These are phyloP conservation scores for Glarea lozoyensis DNA, from an alignment of 495 filamentous ascomycete species.

Conservation along the genomic window DNA sequence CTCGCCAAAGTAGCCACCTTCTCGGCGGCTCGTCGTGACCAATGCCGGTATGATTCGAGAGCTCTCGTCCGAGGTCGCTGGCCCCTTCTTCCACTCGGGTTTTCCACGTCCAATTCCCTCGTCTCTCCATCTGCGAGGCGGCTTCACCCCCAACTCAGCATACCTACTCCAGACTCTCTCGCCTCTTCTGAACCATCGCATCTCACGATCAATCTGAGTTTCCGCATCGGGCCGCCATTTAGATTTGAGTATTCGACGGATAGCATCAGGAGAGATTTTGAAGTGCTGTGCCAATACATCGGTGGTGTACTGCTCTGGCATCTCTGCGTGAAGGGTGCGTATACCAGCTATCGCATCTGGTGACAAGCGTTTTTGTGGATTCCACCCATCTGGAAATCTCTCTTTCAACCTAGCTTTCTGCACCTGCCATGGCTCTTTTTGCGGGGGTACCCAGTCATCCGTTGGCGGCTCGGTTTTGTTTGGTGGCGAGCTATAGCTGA, in stretches of 20 bases:
- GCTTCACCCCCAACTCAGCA: slow-evolving; percentile 59
- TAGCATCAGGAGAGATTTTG: slow-evolving; percentile 74
- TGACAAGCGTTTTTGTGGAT: slow-evolving; percentile 75
- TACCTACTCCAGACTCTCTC: slow-evolving; percentile 66
- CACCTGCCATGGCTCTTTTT: slow-evolving; percentile 52
- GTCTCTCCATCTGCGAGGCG: slow-evolving; percentile 56
- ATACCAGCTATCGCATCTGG: slow-evolving; percentile 87
- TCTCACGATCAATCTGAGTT: slow-evolving; percentile 49
- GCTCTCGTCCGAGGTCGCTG: not conserved
- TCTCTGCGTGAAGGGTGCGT: slow-evolving; percentile 62
- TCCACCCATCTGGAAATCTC: slow-evolving; percentile 76
- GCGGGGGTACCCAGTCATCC: slow-evolving; percentile 10
- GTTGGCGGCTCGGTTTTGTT: slow-evolving; percentile 6
- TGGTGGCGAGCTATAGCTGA: slow-evolving; percentile 6
- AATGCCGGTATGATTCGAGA: slow-evolving; percentile 2
- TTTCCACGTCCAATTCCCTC: slow-evolving; percentile 51
- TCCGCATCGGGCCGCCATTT: slow-evolving; percentile 67
- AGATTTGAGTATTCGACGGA: slow-evolving; percentile 75
- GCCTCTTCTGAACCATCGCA: slow-evolving; percentile 73
- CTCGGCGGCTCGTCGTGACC: slow-evolving; percentile 3
- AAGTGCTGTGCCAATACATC: slow-evolving; percentile 68
- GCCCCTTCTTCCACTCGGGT: slow-evolving; percentile 12
- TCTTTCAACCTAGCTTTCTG: slow-evolving; percentile 58
- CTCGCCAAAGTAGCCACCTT: not conserved
- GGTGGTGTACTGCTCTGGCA: slow-evolving; percentile 69